Conservation (phyloP, 148 eudicot genomes). For the Persicaria tinctoria region DNA sequence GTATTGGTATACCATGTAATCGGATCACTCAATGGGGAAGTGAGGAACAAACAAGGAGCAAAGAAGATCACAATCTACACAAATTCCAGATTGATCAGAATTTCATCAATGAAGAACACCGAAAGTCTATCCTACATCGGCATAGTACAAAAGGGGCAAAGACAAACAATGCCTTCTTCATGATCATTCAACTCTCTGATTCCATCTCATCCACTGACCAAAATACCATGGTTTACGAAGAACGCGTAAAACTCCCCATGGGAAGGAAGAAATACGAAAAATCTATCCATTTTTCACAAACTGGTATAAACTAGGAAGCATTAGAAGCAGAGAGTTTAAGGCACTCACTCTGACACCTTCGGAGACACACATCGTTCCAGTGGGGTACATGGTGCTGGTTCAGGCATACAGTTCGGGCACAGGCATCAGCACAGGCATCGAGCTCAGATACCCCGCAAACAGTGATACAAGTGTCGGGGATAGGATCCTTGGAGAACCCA, state of each 20-base stretch:
- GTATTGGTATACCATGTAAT: neutral
- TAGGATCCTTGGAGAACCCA: constrained; percentile 38
- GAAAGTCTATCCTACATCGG: neutral
- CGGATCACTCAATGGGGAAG: neutral
- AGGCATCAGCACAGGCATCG: constrained; percentile 51
- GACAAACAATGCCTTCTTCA: constrained; percentile 9
- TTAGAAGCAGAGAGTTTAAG: constrained; percentile 25
- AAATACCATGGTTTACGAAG: neutral
- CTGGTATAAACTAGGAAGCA: neutral
- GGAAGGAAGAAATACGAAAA: neutral
- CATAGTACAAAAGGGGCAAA: neutral
- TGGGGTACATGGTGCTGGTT: constrained; percentile 47
- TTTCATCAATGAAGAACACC: neutral
- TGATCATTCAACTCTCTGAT: constrained; percentile 1
- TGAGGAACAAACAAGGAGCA: neutral
- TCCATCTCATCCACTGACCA: neutral
- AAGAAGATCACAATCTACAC: neutral
- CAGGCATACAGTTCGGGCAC: constrained; percentile 45
- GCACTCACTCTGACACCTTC: constrained; percentile 47
- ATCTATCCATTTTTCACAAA: neutral
- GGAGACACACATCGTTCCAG: constrained; percentile 44
- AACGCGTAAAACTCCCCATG: neutral
- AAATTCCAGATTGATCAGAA: neutral
- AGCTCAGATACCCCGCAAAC: constrained; percentile 48
- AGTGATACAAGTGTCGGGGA: constrained; percentile 38